Percentiles rank a stretch among this genome's conserved stretches.
Conservation (phyloP, 176 grass and related monocot genomes). For the Carex pumila region DNA sequence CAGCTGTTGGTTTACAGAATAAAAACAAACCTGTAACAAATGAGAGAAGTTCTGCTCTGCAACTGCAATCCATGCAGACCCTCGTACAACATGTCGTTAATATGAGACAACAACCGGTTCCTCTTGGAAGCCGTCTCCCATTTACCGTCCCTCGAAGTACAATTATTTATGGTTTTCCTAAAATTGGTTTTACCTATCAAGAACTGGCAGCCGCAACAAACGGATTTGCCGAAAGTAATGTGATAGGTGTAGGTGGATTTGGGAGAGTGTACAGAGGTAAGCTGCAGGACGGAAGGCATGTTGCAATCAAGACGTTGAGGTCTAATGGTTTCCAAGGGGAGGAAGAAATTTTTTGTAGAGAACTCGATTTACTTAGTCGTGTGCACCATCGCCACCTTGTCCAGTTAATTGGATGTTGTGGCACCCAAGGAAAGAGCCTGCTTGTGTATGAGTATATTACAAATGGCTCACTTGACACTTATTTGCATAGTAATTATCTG, state of each 20-base stretch:
- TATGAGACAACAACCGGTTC: neutral
- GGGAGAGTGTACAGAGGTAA: constrained; percentile 29
- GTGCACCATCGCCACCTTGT: constrained; percentile 76
- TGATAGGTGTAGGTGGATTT: constrained; percentile 27
- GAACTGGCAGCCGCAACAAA: constrained; percentile 33
- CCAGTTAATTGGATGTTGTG: constrained; percentile 63
- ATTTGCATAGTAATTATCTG: constrained; percentile 54
- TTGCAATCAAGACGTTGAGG: constrained; percentile 37
- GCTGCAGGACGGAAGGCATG: constrained; percentile 20
- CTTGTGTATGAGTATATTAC: constrained; percentile 74
- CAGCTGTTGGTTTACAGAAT: neutral
- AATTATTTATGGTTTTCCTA: neutral
- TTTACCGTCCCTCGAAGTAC: constrained; percentile 4
- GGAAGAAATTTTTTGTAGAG: constrained; percentile 57
- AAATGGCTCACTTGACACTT: constrained; percentile 49
- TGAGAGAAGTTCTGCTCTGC: neutral
- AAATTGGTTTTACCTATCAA: constrained; percentile 20
- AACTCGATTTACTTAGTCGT: constrained; percentile 67
- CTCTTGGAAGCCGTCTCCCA: neutral
- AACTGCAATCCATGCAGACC: neutral
- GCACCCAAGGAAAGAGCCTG: constrained; percentile 50
- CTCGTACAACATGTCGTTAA: neutral
- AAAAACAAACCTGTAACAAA: neutral
- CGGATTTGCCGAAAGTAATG: constrained; percentile 8
- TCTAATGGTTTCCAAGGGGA: constrained; percentile 49